phyloP scores from a whole-genome alignment of 352 stramenopile species.

The Phytophthora boehmeriae region DNA sequence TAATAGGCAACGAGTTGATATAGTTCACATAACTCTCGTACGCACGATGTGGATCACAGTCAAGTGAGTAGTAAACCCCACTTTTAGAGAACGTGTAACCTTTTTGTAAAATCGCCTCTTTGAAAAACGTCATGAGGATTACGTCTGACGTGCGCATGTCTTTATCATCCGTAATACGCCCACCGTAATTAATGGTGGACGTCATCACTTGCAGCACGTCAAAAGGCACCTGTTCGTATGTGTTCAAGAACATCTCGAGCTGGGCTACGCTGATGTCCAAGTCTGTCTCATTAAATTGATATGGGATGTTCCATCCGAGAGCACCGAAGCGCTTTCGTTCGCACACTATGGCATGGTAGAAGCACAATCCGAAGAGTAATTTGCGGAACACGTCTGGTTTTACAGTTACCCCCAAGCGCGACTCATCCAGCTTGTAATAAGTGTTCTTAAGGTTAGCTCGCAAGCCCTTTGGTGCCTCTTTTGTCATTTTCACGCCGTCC shows the following conservation, averaged over 20 bases:
- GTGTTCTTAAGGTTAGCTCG: constrained; percentile 95
- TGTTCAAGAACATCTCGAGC: constrained; percentile 93
- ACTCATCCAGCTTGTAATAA: constrained; percentile 94
- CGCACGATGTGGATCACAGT: constrained; percentile 64
- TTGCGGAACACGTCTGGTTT: constrained; percentile 93
- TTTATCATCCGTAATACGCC: constrained; percentile 94
- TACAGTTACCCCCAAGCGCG: constrained; percentile 80
- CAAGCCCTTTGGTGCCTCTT: constrained; percentile 94
- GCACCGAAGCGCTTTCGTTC: constrained; percentile 95
- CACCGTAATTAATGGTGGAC: constrained; percentile 95
- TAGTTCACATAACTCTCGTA: constrained; percentile 92
- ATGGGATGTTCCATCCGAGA: constrained; percentile 97
- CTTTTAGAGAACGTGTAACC: constrained; percentile 79
- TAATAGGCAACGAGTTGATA: constrained; percentile 92
- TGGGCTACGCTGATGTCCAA: constrained; percentile 83
- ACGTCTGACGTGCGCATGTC: constrained; percentile 92
- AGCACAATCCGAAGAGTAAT: constrained; percentile 93
- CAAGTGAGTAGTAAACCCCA: constrained; percentile 73
- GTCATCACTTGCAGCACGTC: constrained; percentile 93
- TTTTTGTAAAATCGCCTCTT: constrained; percentile 74
- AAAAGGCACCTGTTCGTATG: constrained; percentile 86
- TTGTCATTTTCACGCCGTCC: constrained; percentile 97
- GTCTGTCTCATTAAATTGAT: constrained; percentile 98
- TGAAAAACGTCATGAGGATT: constrained; percentile 93
- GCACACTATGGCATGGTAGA: constrained; percentile 93